These are phyloP conservation scores for Suillus subaureus DNA, from an alignment of 768 basidiomycete species.

Conservation along the genomic window DNA sequence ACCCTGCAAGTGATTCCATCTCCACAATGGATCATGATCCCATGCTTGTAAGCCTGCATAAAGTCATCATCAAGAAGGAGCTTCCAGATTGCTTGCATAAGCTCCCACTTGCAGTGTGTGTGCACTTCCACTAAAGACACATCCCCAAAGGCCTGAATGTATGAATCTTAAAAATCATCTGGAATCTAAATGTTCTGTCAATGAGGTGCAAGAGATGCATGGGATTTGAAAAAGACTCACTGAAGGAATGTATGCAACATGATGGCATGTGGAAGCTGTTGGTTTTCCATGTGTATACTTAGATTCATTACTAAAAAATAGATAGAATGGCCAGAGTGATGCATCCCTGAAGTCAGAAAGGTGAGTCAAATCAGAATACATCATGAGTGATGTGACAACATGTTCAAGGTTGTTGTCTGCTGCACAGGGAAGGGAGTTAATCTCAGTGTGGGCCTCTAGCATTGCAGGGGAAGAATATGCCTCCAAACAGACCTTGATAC, in stretches of 20 bases:
- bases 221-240: background rate
- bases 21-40: no score
- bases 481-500: background rate
- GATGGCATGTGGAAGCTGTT: slow-evolving; percentile 16
- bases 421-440: slow-evolving; percentile 13
- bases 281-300: slow-evolving; percentile 15
- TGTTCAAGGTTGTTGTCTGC: slow-evolving; percentile 15
- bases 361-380: slow-evolving; percentile 28
- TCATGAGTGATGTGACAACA: slow-evolving; percentile 22
- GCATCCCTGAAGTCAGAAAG: slow-evolving; percentile 20
- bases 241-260: slow-evolving; percentile 16
- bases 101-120: no score
- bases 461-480: slow-evolving; percentile 3
- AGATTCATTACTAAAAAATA: slow-evolving; percentile 21
- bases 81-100: no score
- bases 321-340: slow-evolving; percentile 19
- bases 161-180: slow-evolving; percentile 6
- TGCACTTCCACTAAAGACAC: no score
- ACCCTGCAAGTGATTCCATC: no score
- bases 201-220: no score
- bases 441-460: slow-evolving; percentile 1
- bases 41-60: no score
- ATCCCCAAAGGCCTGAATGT: slow-evolving; percentile 9
- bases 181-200: background rate
- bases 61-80: no score